phyloP scores from a whole-genome alignment of 148 eudicot genomes.

The Silene latifolia region DNA sequence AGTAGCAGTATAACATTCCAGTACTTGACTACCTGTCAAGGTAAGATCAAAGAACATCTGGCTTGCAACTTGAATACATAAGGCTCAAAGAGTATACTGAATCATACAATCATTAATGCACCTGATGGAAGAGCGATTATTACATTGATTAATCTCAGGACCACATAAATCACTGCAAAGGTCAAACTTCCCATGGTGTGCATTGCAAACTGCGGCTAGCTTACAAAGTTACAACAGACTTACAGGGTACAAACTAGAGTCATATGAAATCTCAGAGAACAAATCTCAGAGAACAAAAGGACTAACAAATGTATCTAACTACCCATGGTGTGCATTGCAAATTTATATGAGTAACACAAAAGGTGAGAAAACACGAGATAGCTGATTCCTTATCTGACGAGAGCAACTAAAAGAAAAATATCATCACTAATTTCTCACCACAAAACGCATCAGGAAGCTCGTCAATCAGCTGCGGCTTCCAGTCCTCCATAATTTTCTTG shows the following conservation, averaged over 20 bases:
- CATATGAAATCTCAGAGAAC: neutral
- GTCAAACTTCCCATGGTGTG: neutral
- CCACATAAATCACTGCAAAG: neutral
- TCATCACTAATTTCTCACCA: conserved; percentile 43
- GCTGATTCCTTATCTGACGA: neutral
- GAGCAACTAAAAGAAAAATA: conserved; percentile 7
- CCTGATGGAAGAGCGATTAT: neutral
- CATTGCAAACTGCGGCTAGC: neutral
- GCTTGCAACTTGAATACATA: neutral
- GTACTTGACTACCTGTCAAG: no score
- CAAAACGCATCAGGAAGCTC: conserved; percentile 98
- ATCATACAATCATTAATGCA: neutral
- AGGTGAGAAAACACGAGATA: conserved; percentile 8
- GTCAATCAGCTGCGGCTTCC: conserved; percentile 86
- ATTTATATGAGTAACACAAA: neutral
- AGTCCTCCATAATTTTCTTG: conserved; percentile 81
- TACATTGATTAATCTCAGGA: neutral
- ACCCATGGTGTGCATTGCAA: neutral
- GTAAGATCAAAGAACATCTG: neutral
- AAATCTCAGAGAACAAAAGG: neutral
- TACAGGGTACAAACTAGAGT: neutral
- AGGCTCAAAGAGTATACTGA: neutral
- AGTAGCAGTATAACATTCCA: no score
- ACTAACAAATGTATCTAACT: neutral
- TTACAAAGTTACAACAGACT: neutral